Evolutionary conservation across 495 filamentous ascomycete genomes (phyloP), one percentile per base, ranked within the genome.

Genomic region (Annulohypoxylon maeteangense): DNA sequence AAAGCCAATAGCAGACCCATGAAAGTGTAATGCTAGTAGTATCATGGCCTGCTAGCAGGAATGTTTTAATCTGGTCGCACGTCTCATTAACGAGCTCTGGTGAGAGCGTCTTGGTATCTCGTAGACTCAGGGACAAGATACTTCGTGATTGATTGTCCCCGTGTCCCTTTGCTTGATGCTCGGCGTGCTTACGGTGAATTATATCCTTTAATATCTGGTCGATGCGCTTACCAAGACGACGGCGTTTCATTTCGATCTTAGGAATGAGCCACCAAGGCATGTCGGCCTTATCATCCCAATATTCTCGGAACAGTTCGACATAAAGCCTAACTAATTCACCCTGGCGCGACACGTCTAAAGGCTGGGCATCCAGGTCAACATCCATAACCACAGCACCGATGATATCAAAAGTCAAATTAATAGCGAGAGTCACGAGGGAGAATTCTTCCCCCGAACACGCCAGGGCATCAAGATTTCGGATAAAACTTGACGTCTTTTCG

Each of bases 31-130:
- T 71, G 6, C 81, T 86, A 0, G 85, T 85, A 3, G 48, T 53
- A 71, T 87, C 85, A 67, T 85, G 82, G 11, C 85, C 84, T 2
- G 81, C 85, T 20, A 84, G 82, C 7, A 87, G 71, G 61, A 87
- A 87, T 0, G 79, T 80, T 44, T 80, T 79, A 27, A 83, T 58
- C 63, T 80, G 76, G 44, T 81, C 80, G 23, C 58, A 68, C 0
- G 76, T 73, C 23, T 74, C 61, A 14, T 60, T 8, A 8, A 81
- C 12, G 3, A 77, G 20, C 7, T 65, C n/a, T 1, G 70, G 27
- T 7, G 64, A 74, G 11, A 83, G 65, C 0, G 40, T n/a, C 25
- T 75, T 63, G 23, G 29, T 62, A 20, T 68, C 78, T 47, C 76
- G 75, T 7, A 82, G 66, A 18, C 71, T 74, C 12, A 82, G 77